Conservation (phyloP, 2,329 filamentous ascomycete species). For the Claviceps digitariae region DNA sequence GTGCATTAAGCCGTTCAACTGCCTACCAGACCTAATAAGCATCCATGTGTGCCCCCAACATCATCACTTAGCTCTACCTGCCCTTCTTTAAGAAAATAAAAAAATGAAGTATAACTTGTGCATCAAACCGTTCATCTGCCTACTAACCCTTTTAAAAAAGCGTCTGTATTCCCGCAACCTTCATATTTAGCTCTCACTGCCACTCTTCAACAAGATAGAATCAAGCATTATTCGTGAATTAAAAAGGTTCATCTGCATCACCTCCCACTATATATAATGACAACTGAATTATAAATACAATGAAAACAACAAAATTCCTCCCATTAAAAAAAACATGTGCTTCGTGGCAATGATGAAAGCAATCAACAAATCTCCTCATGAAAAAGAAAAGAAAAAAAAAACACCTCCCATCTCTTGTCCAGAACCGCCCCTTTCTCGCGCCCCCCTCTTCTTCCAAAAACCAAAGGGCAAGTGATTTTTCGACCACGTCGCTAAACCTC, state of each 20-base stretch:
- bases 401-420: constrained; percentile 4
- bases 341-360: not conserved
- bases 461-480: not conserved
- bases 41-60: too few species aligned
- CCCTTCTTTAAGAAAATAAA: too few species aligned
- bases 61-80: too few species aligned
- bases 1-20: too few species aligned
- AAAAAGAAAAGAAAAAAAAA: too few species aligned
- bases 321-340: not conserved
- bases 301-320: not conserved
- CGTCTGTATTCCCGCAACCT: too few species aligned
- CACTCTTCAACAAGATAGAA: not conserved
- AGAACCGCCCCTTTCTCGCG: not conserved
- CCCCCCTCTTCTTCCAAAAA: not conserved
- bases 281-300: not conserved
- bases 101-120: too few species aligned
- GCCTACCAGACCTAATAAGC: too few species aligned
- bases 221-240: not conserved
- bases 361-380: not conserved
- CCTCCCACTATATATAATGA: not conserved
- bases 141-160: too few species aligned
- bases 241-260: too few species aligned
- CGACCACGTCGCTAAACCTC: not conserved
- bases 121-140: too few species aligned
- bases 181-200: too few species aligned